Percentiles rank a stretch among this genome's conserved stretches.
Conservation (phyloP, 2,329 filamentous ascomycete species). For the Gnomoniopsis sp. region DNA sequence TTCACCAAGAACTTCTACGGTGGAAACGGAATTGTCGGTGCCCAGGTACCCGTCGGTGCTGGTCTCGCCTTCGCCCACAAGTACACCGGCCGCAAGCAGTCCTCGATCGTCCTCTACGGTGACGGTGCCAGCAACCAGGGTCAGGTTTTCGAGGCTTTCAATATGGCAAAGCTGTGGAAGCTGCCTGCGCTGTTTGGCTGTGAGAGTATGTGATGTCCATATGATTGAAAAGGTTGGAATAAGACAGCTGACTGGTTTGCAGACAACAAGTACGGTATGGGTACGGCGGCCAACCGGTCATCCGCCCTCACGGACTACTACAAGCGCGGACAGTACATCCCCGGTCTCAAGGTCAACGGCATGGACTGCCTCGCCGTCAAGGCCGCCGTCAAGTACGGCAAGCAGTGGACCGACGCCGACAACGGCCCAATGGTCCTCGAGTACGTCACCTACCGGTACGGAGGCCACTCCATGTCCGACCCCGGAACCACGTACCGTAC, state of each 20-base stretch:
- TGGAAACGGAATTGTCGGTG: constrained; percentile 98
- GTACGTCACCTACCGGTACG: constrained; percentile 99
- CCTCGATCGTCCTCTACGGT: constrained; percentile 88
- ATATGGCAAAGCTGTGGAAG: constrained; percentile 99
- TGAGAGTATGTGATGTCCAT: constrained; percentile 70
- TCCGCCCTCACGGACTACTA: constrained; percentile 99
- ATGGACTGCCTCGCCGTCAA: constrained; percentile 99
- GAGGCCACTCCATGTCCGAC: constrained; percentile 99
- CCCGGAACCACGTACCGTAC: constrained; percentile 98
- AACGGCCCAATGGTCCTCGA: constrained; percentile 95
- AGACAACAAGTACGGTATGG: constrained; percentile 99
- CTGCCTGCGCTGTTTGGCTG: constrained; percentile 94
- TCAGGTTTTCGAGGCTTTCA: constrained; percentile 99
- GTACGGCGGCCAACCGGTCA: constrained; percentile 89
- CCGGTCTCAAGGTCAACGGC: constrained; percentile 98
- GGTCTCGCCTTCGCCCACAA: constrained; percentile 96
- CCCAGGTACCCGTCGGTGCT: constrained; percentile 95
- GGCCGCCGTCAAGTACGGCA: constrained; percentile 90
- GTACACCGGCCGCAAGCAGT: constrained; percentile 84
- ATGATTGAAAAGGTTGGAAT: not conserved
- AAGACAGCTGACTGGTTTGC: constrained; percentile 24
- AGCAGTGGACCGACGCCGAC: constrained; percentile 76
- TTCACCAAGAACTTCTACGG: constrained; percentile 97
- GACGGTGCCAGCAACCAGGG: constrained; percentile 99
- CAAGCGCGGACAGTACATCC: constrained; percentile 99